phyloP scores from a whole-genome alignment of 2,329 filamentous ascomycete genomes.

The Coniella vitis region DNA sequence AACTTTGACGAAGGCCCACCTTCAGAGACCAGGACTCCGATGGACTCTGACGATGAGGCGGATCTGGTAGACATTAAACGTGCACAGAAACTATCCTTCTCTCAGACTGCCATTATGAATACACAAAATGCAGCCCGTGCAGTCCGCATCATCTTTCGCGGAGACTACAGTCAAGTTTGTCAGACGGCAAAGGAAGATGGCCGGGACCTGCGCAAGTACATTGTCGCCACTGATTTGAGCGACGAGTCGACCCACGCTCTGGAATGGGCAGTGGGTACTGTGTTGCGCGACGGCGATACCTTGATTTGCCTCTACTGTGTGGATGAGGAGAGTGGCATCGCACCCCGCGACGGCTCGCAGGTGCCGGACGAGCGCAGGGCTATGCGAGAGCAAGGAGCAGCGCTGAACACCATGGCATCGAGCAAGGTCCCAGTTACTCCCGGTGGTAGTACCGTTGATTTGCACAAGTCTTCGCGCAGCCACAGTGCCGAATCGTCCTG shows the following conservation, averaged over 20 bases:
- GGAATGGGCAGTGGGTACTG: constrained; percentile 96
- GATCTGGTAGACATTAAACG: constrained; percentile 79
- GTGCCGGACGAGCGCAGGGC: constrained; percentile 67
- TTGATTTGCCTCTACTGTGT: constrained; percentile 89
- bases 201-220: constrained; percentile 75
- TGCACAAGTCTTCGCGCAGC: constrained; percentile 16
- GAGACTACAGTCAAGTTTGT: constrained; percentile 72
- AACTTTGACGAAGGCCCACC: constrained; percentile 67
- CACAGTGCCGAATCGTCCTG: constrained; percentile 2
- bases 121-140: constrained; percentile 72
- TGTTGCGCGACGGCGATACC: constrained; percentile 89
- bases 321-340: constrained; percentile 73
- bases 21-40: constrained; percentile 48
- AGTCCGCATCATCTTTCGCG: constrained; percentile 83
- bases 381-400: constrained; percentile 68
- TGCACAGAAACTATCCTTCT: constrained; percentile 77
- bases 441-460: constrained; percentile 25
- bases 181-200: constrained; percentile 73
- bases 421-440: constrained; percentile 27
- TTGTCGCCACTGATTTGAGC: constrained; percentile 93
- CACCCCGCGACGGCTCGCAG: constrained; percentile 39
- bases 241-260: constrained; percentile 91
- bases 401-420: constrained; percentile 57
- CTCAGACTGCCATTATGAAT: constrained; percentile 71
- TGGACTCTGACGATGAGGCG: constrained; percentile 81